Evolutionary conservation across 2,329 filamentous ascomycete species (phyloP).

Genomic region (Colletotrichum neosansevieriae): DNA sequence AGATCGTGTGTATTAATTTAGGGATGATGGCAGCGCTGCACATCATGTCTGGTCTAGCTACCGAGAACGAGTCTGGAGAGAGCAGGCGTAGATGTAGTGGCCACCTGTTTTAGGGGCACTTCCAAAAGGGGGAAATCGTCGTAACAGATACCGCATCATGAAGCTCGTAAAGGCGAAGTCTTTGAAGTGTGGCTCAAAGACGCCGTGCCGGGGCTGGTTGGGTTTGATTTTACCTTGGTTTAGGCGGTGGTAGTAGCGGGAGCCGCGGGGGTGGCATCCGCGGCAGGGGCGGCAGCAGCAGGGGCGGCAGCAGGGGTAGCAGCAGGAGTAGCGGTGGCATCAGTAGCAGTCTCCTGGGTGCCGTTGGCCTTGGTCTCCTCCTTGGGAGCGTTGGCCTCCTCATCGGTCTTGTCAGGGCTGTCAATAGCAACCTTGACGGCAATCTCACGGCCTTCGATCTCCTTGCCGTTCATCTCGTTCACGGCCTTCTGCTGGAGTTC

Average conservation of each 20-base stretch:
- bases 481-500: constrained; percentile 98
- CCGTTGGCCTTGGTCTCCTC: constrained; percentile 58
- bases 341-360: constrained; percentile 51
- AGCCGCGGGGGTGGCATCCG: constrained; percentile 42
- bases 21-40: constrained; percentile 39
- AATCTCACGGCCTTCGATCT: constrained; percentile 98
- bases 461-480: constrained; percentile 98
- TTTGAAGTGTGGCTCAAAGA: constrained; percentile 16
- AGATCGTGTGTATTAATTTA: constrained; percentile 44
- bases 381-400: constrained; percentile 77
- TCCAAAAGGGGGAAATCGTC: constrained; percentile 41
- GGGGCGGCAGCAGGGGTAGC: constrained; percentile 39
- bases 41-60: constrained; percentile 38
- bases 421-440: constrained; percentile 99
- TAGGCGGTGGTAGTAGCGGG: constrained; percentile 47
- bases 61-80: constrained; percentile 38
- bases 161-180: constrained; percentile 36
- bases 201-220: constrained; percentile 30
- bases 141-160: constrained; percentile 41
- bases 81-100: constrained; percentile 39
- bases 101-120: constrained; percentile 37
- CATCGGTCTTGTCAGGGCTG: constrained; percentile 94
- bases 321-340: constrained; percentile 42
- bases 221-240: constrained; percentile 39
- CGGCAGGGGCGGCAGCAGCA: constrained; percentile 43